Evolutionary conservation across 208 protist genomes (phyloP).

Genomic region (Crithidia bombi): DNA sequence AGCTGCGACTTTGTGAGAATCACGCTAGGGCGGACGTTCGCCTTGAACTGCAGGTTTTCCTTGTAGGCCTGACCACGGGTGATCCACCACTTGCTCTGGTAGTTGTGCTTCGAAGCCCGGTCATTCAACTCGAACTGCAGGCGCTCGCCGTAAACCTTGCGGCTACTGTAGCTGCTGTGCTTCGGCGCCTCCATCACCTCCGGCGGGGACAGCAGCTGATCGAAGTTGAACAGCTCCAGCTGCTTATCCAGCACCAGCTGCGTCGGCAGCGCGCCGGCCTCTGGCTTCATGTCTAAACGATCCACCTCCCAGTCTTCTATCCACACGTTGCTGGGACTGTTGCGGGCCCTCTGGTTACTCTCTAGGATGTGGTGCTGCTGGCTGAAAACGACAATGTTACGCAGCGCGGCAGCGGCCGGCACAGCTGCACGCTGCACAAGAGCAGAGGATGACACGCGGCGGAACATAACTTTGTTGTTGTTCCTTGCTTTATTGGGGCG

Average conservation of each 20-base stretch:
- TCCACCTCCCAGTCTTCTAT: conserved; percentile 90
- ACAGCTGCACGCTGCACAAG: conserved; percentile 17
- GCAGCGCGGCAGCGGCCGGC: conserved; percentile 23
- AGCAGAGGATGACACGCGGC: conserved; percentile 38
- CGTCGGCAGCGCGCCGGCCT: conserved; percentile 72
- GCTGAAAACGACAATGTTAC: conserved; percentile 83
- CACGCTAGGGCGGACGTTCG: conserved; percentile 66
- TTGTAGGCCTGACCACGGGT: conserved; percentile 72
- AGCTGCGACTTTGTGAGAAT: conserved; percentile 71
- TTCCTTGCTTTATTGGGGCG: neutral
- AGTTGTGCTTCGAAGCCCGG: conserved; percentile 83
- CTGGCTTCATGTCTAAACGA: conserved; percentile 62
- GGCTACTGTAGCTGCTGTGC: conserved; percentile 89
- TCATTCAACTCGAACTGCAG: conserved; percentile 91
- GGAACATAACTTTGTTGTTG: conserved; percentile 48
- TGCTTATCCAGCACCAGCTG: conserved; percentile 80
- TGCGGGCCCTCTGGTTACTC: conserved; percentile 87
- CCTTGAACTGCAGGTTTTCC: conserved; percentile 83
- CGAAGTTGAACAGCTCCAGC: conserved; percentile 90
- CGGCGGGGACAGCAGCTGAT: conserved; percentile 78
- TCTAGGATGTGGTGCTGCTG: conserved; percentile 88
- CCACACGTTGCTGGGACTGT: conserved; percentile 89
- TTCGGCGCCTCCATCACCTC: conserved; percentile 87
- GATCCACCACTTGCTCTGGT: conserved; percentile 88
- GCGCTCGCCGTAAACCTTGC: conserved; percentile 78